These are phyloP conservation scores for Boletus tylopilopsis DNA, from an alignment of 768 basidiomycete species.

Conservation along the genomic window DNA sequence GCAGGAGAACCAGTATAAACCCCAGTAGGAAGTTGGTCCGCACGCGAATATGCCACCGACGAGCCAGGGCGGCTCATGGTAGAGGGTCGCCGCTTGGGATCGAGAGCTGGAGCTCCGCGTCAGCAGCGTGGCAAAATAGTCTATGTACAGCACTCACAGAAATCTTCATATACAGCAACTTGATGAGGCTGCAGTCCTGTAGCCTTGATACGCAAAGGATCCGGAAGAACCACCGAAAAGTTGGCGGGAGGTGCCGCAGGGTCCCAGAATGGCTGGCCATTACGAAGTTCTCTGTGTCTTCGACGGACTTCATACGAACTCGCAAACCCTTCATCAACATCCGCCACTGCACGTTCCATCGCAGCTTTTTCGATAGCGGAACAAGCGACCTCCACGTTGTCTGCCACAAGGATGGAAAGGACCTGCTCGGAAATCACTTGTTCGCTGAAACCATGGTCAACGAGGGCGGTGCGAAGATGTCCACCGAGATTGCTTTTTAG, in stretches of 20 bases:
- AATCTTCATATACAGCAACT: conserved; percentile 91
- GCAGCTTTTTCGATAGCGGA: conserved; percentile 95
- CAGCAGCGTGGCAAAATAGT: conserved; percentile 10
- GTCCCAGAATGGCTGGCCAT: conserved; percentile 86
- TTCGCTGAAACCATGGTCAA: conserved; percentile 88
- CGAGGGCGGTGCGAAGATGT: conserved; percentile 79
- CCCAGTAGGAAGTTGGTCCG: conserved; percentile 38
- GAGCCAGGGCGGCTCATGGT: conserved; percentile 64
- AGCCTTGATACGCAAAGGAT: conserved; percentile 81
- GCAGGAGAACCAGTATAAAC: conserved; percentile 62
- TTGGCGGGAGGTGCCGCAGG: conserved; percentile 65
- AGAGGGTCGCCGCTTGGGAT: conserved; percentile 51
- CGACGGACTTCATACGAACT: conserved; percentile 79
- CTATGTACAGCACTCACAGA: conserved; percentile 49
- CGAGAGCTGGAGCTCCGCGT: conserved; percentile 38
- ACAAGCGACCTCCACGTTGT: conserved; percentile 93
- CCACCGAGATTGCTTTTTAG: conserved; percentile 86
- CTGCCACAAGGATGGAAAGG: conserved; percentile 73
- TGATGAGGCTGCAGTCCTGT: conserved; percentile 82
- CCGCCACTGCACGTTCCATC: conserved; percentile 90
- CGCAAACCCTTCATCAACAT: conserved; percentile 88
- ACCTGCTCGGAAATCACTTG: conserved; percentile 82
- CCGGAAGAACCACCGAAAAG: conserved; percentile 74
- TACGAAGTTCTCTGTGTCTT: conserved; percentile 81
- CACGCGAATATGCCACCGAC: conserved; percentile 59